These are phyloP conservation scores for Colletotrichum orchidophilum DNA, from an alignment of 2,329 filamentous ascomycete genomes.

Conservation along the genomic window DNA sequence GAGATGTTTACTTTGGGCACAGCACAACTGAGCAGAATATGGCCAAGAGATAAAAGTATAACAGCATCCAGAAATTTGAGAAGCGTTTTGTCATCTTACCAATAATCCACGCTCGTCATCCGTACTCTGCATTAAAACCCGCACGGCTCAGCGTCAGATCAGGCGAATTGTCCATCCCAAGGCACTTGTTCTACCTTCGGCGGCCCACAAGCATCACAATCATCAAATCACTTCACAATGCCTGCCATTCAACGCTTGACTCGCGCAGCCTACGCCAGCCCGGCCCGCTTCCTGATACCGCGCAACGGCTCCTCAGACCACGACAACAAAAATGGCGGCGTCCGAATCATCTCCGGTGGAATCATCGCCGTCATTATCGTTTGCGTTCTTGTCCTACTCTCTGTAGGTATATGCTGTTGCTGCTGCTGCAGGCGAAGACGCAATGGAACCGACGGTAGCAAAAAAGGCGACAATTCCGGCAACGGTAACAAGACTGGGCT, in stretches of 20 bases:
- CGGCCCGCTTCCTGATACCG: not conserved
- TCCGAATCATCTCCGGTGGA: not conserved
- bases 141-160: not conserved
- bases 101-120: not conserved
- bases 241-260: not conserved
- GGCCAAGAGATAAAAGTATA: not conserved
- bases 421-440: constrained; percentile 14
- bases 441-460: not conserved
- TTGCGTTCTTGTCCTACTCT: not conserved
- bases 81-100: not conserved
- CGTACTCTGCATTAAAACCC: not conserved
- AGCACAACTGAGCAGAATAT: not conserved
- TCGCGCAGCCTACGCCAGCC: not conserved
- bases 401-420: constrained; percentile 6
- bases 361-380: constrained; percentile 14
- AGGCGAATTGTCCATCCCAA: not conserved
- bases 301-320: not conserved
- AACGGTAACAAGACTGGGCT: not conserved
- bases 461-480: not conserved
- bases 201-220: not conserved
- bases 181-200: not conserved
- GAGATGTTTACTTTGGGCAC: not conserved
- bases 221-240: not conserved
- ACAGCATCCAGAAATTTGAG: not conserved
- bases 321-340: not conserved